Percentiles rank a stretch among this genome's conserved stretches.
These are phyloP conservation scores for Fusarium sp. DNA, from an alignment of 2,329 filamentous ascomycete genomes.

Conservation along the genomic window DNA sequence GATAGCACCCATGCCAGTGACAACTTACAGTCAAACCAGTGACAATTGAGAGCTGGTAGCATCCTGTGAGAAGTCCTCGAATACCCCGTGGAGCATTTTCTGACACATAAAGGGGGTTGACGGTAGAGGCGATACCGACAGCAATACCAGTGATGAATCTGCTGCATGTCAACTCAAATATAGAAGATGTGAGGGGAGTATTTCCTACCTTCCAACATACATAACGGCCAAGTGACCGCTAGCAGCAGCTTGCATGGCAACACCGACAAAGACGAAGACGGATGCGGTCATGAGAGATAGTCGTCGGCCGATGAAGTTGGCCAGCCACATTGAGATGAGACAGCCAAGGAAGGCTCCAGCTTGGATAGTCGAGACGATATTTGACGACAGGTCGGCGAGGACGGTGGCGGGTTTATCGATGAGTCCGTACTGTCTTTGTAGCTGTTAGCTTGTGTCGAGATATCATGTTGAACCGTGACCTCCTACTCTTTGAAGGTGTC, in stretches of 20 bases:
- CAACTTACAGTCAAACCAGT: neutral
- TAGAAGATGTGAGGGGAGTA: neutral
- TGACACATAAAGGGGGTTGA: neutral
- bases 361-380: slow-evolving; percentile 23
- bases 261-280: neutral
- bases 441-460: neutral
- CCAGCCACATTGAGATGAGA: slow-evolving; percentile 15
- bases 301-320: slow-evolving; percentile 18
- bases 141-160: neutral
- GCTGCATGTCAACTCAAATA: neutral
- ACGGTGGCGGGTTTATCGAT: neutral
- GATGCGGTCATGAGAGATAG: slow-evolving; percentile 11
- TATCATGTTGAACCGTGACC: neutral
- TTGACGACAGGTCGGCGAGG: slow-evolving; percentile 14
- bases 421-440: neutral
- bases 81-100: neutral
- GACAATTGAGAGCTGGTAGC: neutral
- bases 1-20: neutral
- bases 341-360: slow-evolving; percentile 14
- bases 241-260: neutral
- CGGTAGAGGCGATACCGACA: neutral
- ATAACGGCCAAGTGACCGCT: neutral
- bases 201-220: neutral
- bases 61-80: neutral
- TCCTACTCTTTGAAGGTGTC: neutral